Evolutionary conservation across 768 basidiomycete species (phyloP), one percentile per base, ranked within the genome.

Genomic region (Xanthoconium stramineum): DNA sequence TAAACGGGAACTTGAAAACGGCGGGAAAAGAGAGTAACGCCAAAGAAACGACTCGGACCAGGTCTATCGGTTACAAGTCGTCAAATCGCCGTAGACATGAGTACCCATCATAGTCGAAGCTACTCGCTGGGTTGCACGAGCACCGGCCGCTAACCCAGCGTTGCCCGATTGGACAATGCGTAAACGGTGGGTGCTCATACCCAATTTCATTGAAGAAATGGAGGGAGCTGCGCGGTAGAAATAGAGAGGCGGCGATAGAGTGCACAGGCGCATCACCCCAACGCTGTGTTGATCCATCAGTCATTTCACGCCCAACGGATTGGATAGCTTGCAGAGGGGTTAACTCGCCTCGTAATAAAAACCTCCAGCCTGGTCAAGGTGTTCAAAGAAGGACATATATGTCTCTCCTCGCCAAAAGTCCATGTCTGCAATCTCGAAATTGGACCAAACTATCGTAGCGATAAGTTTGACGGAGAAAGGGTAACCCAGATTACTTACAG

Each of bases 231-330:
- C 92, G 93, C 64, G 81, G 84, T 0, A 92, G 85, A 66, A 98
- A 91, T 11, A 99, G 75, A 1, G 95, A 84, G 0, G 91, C 96
- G 45, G 91, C 97, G 55, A 98, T 94, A 51, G 88, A 90, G 68
- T 94, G 91, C 9, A 94, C 89, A 3, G 84, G 85, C 17, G 96
- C 96, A 74, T 98, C 96, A 47, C 96, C 96, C 94, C 93, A 94
- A 33, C 92, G 85, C 83, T 91, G 60, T 29, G 29, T 44, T 13
- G 28, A 56, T 30, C 38, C 15, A 47, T 58, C 2, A 53, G 45
- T n/a, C 5, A 47, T 53, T 52, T 11, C 43, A 28, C 17, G 14
- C 32, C 38, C 29, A 35, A 30, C 11, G 15, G 15, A 47, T n/a
- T 17, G 43, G 44, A 24, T 11, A 14, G 11, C 35, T 46, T 14